phyloP scores from a whole-genome alignment of 2,329 filamentous ascomycete species.

The Sporothrix inflata region DNA sequence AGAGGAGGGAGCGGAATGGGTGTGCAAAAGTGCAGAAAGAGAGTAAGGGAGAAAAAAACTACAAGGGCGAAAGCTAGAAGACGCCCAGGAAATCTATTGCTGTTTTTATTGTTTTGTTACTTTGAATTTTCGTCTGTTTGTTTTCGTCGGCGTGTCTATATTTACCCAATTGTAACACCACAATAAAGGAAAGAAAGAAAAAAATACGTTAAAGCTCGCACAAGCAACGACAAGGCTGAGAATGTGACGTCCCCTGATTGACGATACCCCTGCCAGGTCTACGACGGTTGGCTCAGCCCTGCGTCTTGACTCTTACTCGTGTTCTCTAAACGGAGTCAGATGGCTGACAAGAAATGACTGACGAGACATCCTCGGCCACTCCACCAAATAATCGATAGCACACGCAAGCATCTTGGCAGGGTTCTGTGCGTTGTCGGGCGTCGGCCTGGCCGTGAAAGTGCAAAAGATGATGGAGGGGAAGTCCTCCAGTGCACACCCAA shows the following conservation, averaged over 20 bases:
- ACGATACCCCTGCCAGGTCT: background rate
- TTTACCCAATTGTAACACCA: background rate
- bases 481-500: background rate
- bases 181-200: background rate
- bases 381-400: background rate
- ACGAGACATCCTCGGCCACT: background rate
- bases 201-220: background rate
- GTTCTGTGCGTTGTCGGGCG: background rate
- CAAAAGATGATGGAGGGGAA: background rate
- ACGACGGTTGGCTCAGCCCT: slow-evolving; percentile 1
- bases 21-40: background rate
- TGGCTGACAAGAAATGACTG: background rate
- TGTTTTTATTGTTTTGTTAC: background rate
- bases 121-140: background rate
- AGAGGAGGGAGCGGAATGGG: background rate
- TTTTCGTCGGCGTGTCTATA: slow-evolving; percentile 5
- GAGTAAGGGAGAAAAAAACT: background rate
- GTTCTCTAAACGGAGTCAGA: background rate
- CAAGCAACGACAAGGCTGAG: background rate
- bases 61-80: background rate
- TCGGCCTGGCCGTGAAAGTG: background rate
- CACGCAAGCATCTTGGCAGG: slow-evolving; percentile 10
- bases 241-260: background rate
- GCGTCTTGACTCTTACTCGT: background rate
- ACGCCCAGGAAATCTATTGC: slow-evolving; percentile 12